Base-by-base conservation (phyloP, 140 eudicot genomes). In the Senecio squalidus region DNA sequence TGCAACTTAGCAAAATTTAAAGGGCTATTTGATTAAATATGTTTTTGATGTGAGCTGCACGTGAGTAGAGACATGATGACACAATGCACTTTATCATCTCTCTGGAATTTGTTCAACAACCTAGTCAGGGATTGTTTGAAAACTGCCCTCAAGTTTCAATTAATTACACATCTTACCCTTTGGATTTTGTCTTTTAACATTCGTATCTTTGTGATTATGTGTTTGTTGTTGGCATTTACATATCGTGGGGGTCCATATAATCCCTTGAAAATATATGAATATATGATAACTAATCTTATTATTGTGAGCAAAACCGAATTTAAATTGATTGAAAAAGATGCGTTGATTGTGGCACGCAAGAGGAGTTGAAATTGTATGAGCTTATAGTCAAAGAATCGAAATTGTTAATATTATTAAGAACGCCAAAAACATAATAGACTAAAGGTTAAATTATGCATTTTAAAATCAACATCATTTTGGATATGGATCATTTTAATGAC, bases 61-160 rank as follows among this genome's bases (percentile, higher is more conserved):
- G 71, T 54, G 59, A 34, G 10, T 58, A n/a, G n/a, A n/a, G n/a
- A n/a, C n/a, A n/a, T n/a, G 30, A 68, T 68, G 67, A 56, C 65
- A 62, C 56, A 67, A 8, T 41, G 1, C 36, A 51, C 38, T 41
- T 41, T 41, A n/a, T 36, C 54, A 41, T 54, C 13, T 54, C 13
- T 55, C 23, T 55, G 58, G 64, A 33, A 48, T 43, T 55, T 44
- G 28, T 60, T 61, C 49, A 41, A 40, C 62, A 2, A 55, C 33
- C 22, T 16, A 17, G 62, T 65, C 62, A 52, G 62, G 39, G 39
- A 40, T 54, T 30, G 24, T 54, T 27, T 20, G 13, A 40, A 66
- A 66, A n/a, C 9, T 27, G 34, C 52, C 71, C 71, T 17, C 26
- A 20, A 43, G 63, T 43, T 66, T 28, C 5, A 56, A 28, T 5